Evolutionary conservation across 306 rosid genomes (phyloP), one percentile per base, ranked within the genome.

Genomic region (Hippophae rhamnoides): DNA sequence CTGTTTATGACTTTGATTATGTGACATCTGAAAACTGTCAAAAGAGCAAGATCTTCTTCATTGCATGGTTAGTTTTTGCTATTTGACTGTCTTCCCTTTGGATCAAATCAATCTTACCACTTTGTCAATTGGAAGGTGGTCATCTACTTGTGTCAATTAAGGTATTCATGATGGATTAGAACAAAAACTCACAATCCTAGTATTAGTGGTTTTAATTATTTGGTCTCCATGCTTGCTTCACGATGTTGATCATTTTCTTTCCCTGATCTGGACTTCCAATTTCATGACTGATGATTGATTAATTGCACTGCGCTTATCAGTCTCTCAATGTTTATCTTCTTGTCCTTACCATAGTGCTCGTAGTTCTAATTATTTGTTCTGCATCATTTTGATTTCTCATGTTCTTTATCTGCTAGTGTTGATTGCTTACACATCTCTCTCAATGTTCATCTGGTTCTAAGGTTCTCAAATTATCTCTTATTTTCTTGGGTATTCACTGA

Each of bases 1-100:
- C 96, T 8, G 98, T 90, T 0, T 90, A 83, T 71, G 96, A 90
- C 74, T 90, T 65, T 56, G 98, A 92, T 80, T 92, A 79, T 12
- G 95, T 85, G 38, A 92, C 98, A 58, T 64, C 92, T 43, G 98
- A 92, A 62, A 92, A 92, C 69, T 92, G 98, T 61, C 98, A 79
- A 69, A 92, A 92, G 87, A 92, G 96, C 78, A 87, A 92, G 86
- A 92, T 92, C 63, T 92, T 92, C 83, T 92, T 92, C 87, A 85
- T 92, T 65, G 84, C 98, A 8, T 92, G 98, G 96, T 92, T 49
- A 69, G 82, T 72, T 71, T 56, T 54, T 38, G 13, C 61, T 13
- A 10, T 54, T 9, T 12, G 10, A n/a, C 13, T 48, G 5, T 10
- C 13, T 12, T 10, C 13, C 13, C 12, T 14, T 48, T 11, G 2